phyloP scores from a whole-genome alignment of 306 rosid species.

The Cicer bijugum region DNA sequence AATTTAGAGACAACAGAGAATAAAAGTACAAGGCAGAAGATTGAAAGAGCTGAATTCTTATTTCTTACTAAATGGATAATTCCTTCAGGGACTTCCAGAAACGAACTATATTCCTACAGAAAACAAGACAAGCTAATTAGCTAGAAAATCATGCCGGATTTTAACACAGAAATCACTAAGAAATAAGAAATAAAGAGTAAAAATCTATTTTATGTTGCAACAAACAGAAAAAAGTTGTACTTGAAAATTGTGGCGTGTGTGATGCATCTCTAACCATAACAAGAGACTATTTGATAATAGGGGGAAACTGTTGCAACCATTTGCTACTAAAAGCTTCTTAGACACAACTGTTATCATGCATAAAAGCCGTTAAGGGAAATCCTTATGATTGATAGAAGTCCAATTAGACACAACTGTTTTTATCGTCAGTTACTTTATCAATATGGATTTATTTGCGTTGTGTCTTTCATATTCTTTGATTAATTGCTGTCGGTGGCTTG shows the following conservation, averaged over 20 bases:
- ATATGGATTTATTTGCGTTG: not conserved
- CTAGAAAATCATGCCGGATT: not conserved
- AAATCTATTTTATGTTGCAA: not conserved
- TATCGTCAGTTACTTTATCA: constrained; percentile 14
- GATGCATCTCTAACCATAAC: constrained; percentile 9
- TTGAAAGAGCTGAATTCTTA: constrained; percentile 13
- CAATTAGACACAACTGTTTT: not conserved
- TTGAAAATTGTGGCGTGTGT: not conserved
- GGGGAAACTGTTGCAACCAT: not conserved
- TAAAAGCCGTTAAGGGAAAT: constrained; percentile 1
- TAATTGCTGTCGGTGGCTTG: constrained; percentile 15
- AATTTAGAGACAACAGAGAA: not conserved
- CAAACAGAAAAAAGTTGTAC: not conserved
- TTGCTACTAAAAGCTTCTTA: constrained; percentile 17
- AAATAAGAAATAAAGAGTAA: constrained; percentile 7
- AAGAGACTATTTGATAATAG: constrained; percentile 5
- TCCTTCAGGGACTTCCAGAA: constrained; percentile 27
- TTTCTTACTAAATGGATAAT: constrained; percentile 17
- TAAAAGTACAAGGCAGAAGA: constrained; percentile 12
- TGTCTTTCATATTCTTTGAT: constrained; percentile 28
- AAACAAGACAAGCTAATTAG: constrained; percentile 34
- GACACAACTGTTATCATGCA: not conserved
- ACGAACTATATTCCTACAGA: not conserved
- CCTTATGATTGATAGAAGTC: constrained; percentile 1
- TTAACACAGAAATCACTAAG: not conserved